Evolutionary conservation across 257 asterid species (phyloP).

Genomic region (Solanum sparsipilum): DNA sequence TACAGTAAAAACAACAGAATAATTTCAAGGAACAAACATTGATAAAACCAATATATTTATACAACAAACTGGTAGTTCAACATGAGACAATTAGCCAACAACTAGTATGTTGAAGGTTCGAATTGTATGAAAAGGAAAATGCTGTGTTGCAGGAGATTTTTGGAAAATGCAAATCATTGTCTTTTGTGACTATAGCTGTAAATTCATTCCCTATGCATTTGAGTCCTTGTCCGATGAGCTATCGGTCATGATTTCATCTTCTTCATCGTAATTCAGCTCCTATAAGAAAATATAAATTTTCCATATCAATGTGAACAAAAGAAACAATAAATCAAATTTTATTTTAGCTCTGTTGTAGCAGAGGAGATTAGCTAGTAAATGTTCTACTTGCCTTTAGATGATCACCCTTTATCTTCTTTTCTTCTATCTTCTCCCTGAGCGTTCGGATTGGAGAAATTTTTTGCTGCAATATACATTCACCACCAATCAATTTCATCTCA

Average conservation of each 20-base stretch:
- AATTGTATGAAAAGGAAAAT: neutral
- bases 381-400: constrained; percentile 5
- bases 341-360: neutral
- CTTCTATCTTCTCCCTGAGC: constrained; percentile 48
- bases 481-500: neutral
- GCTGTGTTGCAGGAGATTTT: neutral
- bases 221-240: neutral
- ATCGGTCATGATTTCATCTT: neutral
- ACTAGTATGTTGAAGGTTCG: neutral
- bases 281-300: neutral
- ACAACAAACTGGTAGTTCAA: neutral
- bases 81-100: neutral
- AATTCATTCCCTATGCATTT: neutral
- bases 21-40: neutral
- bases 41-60: neutral
- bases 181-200: neutral
- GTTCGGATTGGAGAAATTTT: constrained; percentile 48
- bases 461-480: constrained; percentile 10
- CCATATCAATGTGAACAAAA: neutral
- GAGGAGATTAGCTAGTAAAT: neutral
- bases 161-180: neutral
- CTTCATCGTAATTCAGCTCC: neutral
- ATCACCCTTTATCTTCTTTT: constrained; percentile 28
- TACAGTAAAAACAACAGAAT: neutral
- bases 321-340: neutral